These are phyloP conservation scores for Zygoascus meyerae DNA, from an alignment of 1,139 yeast genomes.

Conservation along the genomic window DNA sequence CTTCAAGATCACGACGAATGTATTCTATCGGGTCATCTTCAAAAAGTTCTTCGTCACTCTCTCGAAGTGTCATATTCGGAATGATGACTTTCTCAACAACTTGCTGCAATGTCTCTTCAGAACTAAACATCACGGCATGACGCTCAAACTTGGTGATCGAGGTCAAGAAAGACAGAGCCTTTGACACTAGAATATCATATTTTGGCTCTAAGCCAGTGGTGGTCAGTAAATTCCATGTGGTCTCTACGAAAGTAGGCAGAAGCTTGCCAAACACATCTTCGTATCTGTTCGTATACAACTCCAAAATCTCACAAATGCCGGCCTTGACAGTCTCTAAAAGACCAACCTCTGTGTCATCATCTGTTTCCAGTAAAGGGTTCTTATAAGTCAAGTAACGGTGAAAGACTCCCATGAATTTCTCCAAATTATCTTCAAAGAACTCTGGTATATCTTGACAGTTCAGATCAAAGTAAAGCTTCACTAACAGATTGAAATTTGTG, in stretches of 20 bases:
- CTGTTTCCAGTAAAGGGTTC: constrained; percentile 46
- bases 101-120: constrained; percentile 63
- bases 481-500: constrained; percentile 63
- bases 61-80: constrained; percentile 77
- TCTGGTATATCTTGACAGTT: constrained; percentile 98
- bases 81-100: constrained; percentile 77
- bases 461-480: constrained; percentile 83
- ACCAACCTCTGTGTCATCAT: constrained; percentile 71
- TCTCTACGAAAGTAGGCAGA: constrained; percentile 71
- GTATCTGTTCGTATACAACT: constrained; percentile 82
- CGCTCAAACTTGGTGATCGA: constrained; percentile 69
- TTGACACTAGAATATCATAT: constrained; percentile 79
- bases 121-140: constrained; percentile 57
- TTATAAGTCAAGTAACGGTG: constrained; percentile 70
- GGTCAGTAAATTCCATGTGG: constrained; percentile 75
- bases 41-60: constrained; percentile 82
- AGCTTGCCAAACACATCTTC: constrained; percentile 82
- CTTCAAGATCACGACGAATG: constrained; percentile 89
- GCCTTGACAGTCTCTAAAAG: constrained; percentile 70
- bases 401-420: constrained; percentile 68
- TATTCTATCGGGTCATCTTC: constrained; percentile 96
- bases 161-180: constrained; percentile 73
- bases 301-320: constrained; percentile 76
- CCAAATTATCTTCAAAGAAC: constrained; percentile 88
- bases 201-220: constrained; percentile 64